Conservation (phyloP, 768 basidiomycete genomes). For the Amanita muscaria region DNA sequence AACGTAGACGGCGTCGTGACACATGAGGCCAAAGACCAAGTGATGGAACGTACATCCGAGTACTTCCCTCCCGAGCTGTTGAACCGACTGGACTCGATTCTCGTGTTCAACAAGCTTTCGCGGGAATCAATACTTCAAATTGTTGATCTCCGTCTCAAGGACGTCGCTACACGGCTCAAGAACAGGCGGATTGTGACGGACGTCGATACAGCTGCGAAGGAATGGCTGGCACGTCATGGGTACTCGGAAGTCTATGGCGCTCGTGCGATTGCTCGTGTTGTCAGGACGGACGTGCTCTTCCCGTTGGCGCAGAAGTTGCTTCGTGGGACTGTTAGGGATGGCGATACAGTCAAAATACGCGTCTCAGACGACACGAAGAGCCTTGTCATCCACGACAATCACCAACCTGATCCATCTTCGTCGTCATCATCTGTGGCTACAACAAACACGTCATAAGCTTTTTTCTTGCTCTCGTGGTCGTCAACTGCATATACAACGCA, state of each 20-base stretch:
- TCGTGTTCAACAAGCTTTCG: slow-evolving; percentile 88
- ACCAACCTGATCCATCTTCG: slow-evolving; percentile 43
- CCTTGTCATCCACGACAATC: slow-evolving; percentile 57
- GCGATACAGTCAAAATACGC: slow-evolving; percentile 54
- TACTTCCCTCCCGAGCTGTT: slow-evolving; percentile 88
- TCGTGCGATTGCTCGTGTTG: slow-evolving; percentile 79
- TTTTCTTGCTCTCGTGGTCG: no score
- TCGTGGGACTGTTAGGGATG: slow-evolving; percentile 57
- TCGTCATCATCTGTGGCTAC: slow-evolving; percentile 19
- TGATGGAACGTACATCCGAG: slow-evolving; percentile 65
- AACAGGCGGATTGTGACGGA: slow-evolving; percentile 63
- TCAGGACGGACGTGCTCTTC: slow-evolving; percentile 74
- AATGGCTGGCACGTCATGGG: slow-evolving; percentile 68
- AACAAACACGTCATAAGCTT: no score
- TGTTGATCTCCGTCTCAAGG: slow-evolving; percentile 65
- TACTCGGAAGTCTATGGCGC: slow-evolving; percentile 86
- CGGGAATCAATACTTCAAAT: slow-evolving; percentile 66
- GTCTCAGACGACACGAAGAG: slow-evolving; percentile 31
- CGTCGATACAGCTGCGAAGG: slow-evolving; percentile 49
- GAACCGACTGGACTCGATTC: slow-evolving; percentile 80
- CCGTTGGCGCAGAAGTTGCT: slow-evolving; percentile 76
- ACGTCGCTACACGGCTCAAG: slow-evolving; percentile 60
- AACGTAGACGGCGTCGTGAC: slow-evolving; percentile 58
- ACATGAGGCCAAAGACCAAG: slow-evolving; percentile 49
- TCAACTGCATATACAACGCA: no score